These are phyloP conservation scores for Ulmus americana DNA, from an alignment of 331 rosid species.

Conservation along the genomic window DNA sequence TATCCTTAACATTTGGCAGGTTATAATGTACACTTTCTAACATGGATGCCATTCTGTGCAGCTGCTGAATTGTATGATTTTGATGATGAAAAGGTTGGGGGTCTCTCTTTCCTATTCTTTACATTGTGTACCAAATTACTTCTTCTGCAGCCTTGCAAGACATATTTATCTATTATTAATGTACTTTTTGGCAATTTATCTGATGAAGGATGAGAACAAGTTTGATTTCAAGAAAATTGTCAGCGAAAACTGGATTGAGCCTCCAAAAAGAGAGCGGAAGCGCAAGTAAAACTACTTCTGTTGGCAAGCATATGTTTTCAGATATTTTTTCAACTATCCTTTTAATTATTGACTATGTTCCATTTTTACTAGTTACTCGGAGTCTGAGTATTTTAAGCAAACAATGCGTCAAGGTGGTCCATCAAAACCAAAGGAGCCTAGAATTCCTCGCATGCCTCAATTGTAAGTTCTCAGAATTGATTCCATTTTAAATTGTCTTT, in stretches of 20 bases:
- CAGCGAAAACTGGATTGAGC: slow-evolving; percentile 95
- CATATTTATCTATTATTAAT: background rate
- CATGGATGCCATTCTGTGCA: slow-evolving; percentile 33
- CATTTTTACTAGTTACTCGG: slow-evolving; percentile 61
- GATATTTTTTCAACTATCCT: background rate
- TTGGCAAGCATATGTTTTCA: slow-evolving; percentile 1
- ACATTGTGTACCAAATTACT: background rate
- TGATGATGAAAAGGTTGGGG: slow-evolving; percentile 82
- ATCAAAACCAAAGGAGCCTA: slow-evolving; percentile 88
- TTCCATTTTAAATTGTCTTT: background rate
- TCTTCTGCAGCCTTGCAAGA: slow-evolving; percentile 7
- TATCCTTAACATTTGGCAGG: slow-evolving; percentile 8
- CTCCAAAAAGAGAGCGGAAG: slow-evolving; percentile 93
- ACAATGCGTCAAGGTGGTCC: slow-evolving; percentile 98
- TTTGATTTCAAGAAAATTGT: slow-evolving; percentile 92
- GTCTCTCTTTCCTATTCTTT: slow-evolving; percentile 2
- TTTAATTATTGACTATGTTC: slow-evolving; percentile 17
- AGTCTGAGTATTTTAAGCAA: slow-evolving; percentile 93
- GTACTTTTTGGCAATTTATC: slow-evolving; percentile 1
- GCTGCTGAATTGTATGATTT: slow-evolving; percentile 95
- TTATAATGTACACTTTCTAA: slow-evolving; percentile 17
- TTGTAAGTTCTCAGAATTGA: slow-evolving; percentile 47
- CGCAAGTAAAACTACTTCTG: slow-evolving; percentile 55
- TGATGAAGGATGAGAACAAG: slow-evolving; percentile 75
- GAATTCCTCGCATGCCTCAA: slow-evolving; percentile 98